These are phyloP conservation scores for Hypoxylon cercidicola DNA, from an alignment of 495 filamentous ascomycete genomes.

Conservation along the genomic window DNA sequence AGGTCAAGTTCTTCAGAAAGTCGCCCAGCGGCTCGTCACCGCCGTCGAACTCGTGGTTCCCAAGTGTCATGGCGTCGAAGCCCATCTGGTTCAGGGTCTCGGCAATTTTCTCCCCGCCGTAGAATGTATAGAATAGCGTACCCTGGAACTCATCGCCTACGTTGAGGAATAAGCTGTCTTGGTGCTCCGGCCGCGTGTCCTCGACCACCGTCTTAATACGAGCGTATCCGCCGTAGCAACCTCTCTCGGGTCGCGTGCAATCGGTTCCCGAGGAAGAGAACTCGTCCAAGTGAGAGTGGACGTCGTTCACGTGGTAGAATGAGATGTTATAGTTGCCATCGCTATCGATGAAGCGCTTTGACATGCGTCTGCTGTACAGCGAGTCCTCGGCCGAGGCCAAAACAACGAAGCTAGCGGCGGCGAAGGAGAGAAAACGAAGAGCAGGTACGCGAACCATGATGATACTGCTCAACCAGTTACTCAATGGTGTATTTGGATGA, in stretches of 20 bases:
- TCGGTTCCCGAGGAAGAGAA: slow-evolving; percentile 65
- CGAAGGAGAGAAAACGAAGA: slow-evolving; percentile 18
- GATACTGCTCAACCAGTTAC: background rate
- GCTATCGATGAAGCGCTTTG: slow-evolving; percentile 62
- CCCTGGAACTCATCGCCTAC: slow-evolving; percentile 70
- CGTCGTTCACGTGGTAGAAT: slow-evolving; percentile 72
- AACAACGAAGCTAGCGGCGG: slow-evolving; percentile 16
- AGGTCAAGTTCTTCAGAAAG: slow-evolving; percentile 65
- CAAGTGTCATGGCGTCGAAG: slow-evolving; percentile 69
- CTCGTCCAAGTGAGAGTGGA: slow-evolving; percentile 68
- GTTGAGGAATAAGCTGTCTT: slow-evolving; percentile 65
- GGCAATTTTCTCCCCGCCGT: slow-evolving; percentile 70
- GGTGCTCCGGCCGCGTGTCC: slow-evolving; percentile 59
- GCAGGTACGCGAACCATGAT: slow-evolving; percentile 33
- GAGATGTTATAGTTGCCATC: slow-evolving; percentile 67
- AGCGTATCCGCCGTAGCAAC: slow-evolving; percentile 69
- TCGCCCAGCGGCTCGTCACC: slow-evolving; percentile 62
- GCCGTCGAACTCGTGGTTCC: slow-evolving; percentile 68
- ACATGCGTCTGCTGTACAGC: slow-evolving; percentile 51
- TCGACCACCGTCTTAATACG: slow-evolving; percentile 64
- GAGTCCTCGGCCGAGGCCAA: slow-evolving; percentile 46
- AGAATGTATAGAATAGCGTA: slow-evolving; percentile 67
- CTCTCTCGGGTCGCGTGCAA: slow-evolving; percentile 59
- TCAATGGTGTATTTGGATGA: background rate
- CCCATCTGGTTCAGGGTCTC: slow-evolving; percentile 68